Evolutionary conservation across 768 basidiomycete species (phyloP).

Genomic region (Podaxis carcinomalis): DNA sequence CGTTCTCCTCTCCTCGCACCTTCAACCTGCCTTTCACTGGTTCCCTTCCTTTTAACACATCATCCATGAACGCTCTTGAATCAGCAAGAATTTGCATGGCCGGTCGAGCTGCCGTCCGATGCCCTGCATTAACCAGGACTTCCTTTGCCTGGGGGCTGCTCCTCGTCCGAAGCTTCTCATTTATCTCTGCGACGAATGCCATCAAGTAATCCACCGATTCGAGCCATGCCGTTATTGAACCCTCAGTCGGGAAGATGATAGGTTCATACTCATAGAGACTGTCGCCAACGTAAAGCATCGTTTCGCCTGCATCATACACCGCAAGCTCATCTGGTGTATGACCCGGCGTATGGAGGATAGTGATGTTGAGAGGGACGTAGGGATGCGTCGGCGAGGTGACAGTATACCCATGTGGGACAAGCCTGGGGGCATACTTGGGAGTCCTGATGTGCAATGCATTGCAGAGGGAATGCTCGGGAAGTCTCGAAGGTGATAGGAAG

Average conservation of each 20-base stretch:
- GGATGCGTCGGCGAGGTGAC: constrained; percentile 22
- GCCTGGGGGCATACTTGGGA: constrained; percentile 41
- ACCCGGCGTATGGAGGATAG: constrained; percentile 50
- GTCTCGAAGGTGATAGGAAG: constrained; percentile 36
- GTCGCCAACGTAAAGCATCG: constrained; percentile 56
- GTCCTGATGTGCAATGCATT: constrained; percentile 31
- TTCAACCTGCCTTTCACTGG: constrained; percentile 25
- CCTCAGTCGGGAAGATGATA: constrained; percentile 53
- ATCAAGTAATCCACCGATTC: constrained; percentile 38
- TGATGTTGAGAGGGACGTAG: constrained; percentile 29
- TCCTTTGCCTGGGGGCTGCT: constrained; percentile 12
- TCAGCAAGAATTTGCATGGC: constrained; percentile 42
- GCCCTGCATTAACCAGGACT: constrained; percentile 46
- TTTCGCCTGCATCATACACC: constrained; percentile 43
- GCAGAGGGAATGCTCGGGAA: constrained; percentile 46
- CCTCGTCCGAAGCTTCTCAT: constrained; percentile 3
- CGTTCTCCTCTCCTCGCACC: constrained; percentile 32
- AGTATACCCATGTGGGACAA: constrained; percentile 38
- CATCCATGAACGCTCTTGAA: constrained; percentile 40
- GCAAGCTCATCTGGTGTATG: constrained; percentile 60
- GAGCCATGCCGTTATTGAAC: constrained; percentile 50
- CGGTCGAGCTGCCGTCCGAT: constrained; percentile 39
- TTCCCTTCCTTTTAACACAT: constrained; percentile 41
- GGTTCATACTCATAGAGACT: constrained; percentile 50
- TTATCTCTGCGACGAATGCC: constrained; percentile 31